A percentile compares a stretch with the other conserved stretches of the same genome.
phyloP scores from a whole-genome alignment of 2,329 filamentous ascomycete species.

The Raffaelea albimanens region DNA sequence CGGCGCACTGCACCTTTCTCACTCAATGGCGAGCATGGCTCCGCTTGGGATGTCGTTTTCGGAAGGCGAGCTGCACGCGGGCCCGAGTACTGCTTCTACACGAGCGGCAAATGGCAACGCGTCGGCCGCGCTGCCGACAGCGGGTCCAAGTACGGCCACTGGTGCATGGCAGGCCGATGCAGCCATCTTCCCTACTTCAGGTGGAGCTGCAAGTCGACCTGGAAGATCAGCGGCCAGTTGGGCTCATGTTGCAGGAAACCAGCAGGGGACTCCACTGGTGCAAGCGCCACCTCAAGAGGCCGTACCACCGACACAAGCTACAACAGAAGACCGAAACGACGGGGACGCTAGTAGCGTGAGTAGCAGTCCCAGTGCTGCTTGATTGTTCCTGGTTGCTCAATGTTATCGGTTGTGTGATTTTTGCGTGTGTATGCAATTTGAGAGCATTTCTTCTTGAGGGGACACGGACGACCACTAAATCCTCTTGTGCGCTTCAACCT shows the following conservation, averaged over 20 bases:
- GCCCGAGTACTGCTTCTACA: no score
- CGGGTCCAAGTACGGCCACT: slow-evolving; percentile 1
- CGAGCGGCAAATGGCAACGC: no score
- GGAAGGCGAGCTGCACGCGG: background rate
- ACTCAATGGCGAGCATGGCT: background rate
- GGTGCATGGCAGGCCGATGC: background rate
- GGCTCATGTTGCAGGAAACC: no score
- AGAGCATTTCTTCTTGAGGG: no score
- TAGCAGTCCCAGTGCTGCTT: background rate
- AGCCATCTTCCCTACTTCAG: no score
- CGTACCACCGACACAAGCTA: background rate
- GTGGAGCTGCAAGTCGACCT: no score
- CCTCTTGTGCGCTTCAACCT: no score
- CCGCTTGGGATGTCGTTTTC: slow-evolving; percentile 1
- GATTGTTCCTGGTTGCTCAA: background rate
- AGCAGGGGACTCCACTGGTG: no score
- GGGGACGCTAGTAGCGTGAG: slow-evolving; percentile 2
- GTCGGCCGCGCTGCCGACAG: background rate
- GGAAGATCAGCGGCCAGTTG: background rate
- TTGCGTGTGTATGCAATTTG: no score
- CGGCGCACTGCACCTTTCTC: background rate
- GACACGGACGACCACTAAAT: no score
- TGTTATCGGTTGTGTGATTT: no score
- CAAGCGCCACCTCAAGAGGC: background rate
- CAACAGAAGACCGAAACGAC: background rate